These are phyloP conservation scores for Phylloporus sp. DNA, from an alignment of 768 basidiomycete species.

Conservation along the genomic window DNA sequence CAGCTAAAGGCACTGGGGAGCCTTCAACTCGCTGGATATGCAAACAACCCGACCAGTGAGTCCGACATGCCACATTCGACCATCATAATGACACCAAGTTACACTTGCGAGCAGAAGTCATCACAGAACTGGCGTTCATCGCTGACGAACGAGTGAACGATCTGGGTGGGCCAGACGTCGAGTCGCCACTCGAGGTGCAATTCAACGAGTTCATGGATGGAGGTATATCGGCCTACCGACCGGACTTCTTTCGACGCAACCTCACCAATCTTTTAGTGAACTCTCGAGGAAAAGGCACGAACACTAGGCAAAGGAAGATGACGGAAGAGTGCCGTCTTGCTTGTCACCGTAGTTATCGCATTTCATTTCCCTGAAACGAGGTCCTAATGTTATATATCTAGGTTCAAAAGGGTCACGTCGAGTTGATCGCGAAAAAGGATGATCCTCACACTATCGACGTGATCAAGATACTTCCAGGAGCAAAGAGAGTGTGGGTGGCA, in stretches of 20 bases:
- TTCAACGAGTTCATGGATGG: slow-evolving; percentile 28
- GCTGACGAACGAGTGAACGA: slow-evolving; percentile 9
- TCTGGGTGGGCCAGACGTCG: not conserved
- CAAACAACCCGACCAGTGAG: slow-evolving; percentile 27
- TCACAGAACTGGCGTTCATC: slow-evolving; percentile 26
- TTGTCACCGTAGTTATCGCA: slow-evolving; percentile 16
- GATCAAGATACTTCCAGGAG: slow-evolving; percentile 23
- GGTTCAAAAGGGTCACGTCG: slow-evolving; percentile 27
- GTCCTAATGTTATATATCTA: slow-evolving; percentile 2
- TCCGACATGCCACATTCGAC: not conserved
- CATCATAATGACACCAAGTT: not conserved
- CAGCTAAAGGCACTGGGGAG: slow-evolving; percentile 17
- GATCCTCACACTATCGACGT: slow-evolving; percentile 16
- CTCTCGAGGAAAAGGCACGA: slow-evolving; percentile 20
- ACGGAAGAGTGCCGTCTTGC: slow-evolving; percentile 21
- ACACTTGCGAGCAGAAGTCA: slow-evolving; percentile 15
- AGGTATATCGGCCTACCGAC: slow-evolving; percentile 9
- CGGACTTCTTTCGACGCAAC: not conserved
- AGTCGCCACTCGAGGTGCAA: slow-evolving; percentile 18
- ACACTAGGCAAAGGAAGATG: slow-evolving; percentile 17
- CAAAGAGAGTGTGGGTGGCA: slow-evolving; percentile 20
- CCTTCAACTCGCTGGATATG: slow-evolving; percentile 17
- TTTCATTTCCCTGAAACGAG: not conserved
- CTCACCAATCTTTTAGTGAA: slow-evolving; percentile 17
- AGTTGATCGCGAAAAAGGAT: slow-evolving; percentile 14